Evolutionary conservation across 169 alveolate species (phyloP).

Genomic region (Toxoplasma gondii): DNA sequence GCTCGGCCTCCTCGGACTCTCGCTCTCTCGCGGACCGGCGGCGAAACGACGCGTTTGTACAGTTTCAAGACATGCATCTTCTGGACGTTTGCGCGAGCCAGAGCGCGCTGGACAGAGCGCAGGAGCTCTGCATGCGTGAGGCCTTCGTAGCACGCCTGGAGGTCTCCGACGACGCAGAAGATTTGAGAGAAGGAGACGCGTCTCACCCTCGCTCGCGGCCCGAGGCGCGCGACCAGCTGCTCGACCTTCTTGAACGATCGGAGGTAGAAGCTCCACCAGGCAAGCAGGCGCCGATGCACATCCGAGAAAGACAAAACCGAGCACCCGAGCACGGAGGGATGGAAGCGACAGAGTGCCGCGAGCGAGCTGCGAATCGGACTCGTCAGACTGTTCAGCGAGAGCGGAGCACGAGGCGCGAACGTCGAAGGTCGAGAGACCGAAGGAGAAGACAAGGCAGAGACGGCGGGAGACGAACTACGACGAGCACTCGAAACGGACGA

Average conservation of each 20-base stretch:
- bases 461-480: background rate
- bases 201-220: slow-evolving; percentile 34
- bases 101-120: background rate
- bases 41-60: background rate
- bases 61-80: background rate
- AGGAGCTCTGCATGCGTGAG: slow-evolving; percentile 28
- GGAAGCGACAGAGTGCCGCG: slow-evolving; percentile 36
- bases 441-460: background rate
- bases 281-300: slow-evolving; percentile 36
- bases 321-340: slow-evolving; percentile 37
- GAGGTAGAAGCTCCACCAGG: slow-evolving; percentile 44
- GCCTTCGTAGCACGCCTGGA: slow-evolving; percentile 52
- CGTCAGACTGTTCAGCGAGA: slow-evolving; percentile 41
- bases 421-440: background rate
- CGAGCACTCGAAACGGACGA: too few relatives aligned
- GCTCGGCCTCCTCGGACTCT: background rate
- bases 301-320: slow-evolving; percentile 45
- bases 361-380: slow-evolving; percentile 40
- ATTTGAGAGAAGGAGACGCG: slow-evolving; percentile 37
- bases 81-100: background rate
- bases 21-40: background rate
- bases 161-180: slow-evolving; percentile 53
- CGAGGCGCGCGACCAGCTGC: slow-evolving; percentile 26
- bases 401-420: background rate
- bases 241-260: background rate